Evolutionary conservation across 495 filamentous ascomycete genomes (phyloP).

Genomic region (Trichocladium uniseriatum): DNA sequence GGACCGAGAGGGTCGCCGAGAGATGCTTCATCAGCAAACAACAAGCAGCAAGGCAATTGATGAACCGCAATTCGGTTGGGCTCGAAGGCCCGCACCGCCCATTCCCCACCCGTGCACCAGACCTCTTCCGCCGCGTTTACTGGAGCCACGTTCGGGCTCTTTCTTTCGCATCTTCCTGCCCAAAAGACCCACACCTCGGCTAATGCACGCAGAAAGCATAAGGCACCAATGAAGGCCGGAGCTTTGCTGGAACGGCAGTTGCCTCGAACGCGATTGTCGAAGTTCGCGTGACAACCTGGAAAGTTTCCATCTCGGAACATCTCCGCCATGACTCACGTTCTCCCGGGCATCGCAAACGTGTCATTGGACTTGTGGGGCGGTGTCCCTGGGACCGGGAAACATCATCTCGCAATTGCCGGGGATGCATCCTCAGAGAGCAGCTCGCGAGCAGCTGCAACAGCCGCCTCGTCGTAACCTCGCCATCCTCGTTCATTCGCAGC

Average conservation of each 20-base stretch:
- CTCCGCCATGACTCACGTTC: slow-evolving; percentile 21
- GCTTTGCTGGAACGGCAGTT: background rate
- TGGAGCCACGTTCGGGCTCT: slow-evolving; percentile 29
- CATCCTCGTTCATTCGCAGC: slow-evolving; percentile 53
- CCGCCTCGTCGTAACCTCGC: slow-evolving; percentile 62
- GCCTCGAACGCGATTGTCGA: too few relatives aligned
- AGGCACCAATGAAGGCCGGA: slow-evolving; percentile 19
- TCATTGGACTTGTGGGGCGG: slow-evolving; percentile 21
- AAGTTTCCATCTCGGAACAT: background rate
- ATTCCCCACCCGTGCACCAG: slow-evolving; percentile 12
- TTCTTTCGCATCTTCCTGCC: slow-evolving; percentile 21
- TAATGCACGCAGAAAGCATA: slow-evolving; percentile 13
- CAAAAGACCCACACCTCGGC: slow-evolving; percentile 27
- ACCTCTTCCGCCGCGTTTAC: slow-evolving; percentile 12
- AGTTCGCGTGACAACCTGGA: too few relatives aligned
- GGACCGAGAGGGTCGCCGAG: background rate
- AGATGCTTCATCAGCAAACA: too few relatives aligned
- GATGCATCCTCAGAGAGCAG: slow-evolving; percentile 46
- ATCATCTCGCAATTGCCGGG: slow-evolving; percentile 29
- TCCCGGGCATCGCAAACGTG: slow-evolving; percentile 15
- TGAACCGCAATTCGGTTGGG: slow-evolving; percentile 22
- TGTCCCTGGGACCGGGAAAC: slow-evolving; percentile 4
- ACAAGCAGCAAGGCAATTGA: slow-evolving; percentile 7
- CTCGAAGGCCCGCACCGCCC: slow-evolving; percentile 21
- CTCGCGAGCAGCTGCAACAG: slow-evolving; percentile 68